phyloP scores from a whole-genome alignment of 345 rosid species.

The Camelina sativa region DNA sequence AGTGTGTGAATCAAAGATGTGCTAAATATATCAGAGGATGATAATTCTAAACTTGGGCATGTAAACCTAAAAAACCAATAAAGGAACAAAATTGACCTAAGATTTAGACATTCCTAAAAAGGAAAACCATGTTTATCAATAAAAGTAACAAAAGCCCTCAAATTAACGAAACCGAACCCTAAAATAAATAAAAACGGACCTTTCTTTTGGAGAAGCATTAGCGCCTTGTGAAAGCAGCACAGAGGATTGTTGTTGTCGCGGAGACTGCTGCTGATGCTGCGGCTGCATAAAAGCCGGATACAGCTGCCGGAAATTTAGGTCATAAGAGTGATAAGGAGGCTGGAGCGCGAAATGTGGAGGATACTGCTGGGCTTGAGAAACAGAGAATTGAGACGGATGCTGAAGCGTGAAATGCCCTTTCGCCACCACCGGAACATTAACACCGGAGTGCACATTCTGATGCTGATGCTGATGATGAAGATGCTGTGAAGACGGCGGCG shows the following conservation, averaged over 20 bases:
- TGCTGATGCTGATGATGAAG: slow-evolving; percentile 14
- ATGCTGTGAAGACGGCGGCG: slow-evolving; percentile 6
- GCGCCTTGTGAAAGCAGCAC: slow-evolving; percentile 30
- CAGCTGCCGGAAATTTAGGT: slow-evolving; percentile 73
- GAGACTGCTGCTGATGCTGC: slow-evolving; percentile 37
- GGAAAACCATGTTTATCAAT: slow-evolving; percentile 10
- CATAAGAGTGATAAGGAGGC: slow-evolving; percentile 57
- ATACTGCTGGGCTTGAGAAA: slow-evolving; percentile 47
- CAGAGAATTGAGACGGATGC: slow-evolving; percentile 52
- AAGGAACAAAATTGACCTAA: slow-evolving; percentile 30
- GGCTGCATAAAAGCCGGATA: slow-evolving; percentile 47
- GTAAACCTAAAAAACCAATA: slow-evolving; percentile 19
- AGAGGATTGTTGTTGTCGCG: slow-evolving; percentile 41
- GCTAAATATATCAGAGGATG: slow-evolving; percentile 18
- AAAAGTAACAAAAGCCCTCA: slow-evolving; percentile 20
- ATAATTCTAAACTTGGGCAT: slow-evolving; percentile 7
- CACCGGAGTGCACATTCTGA: slow-evolving; percentile 36
- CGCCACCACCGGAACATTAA: slow-evolving; percentile 38
- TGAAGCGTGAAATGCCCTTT: slow-evolving; percentile 70
- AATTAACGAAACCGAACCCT: slow-evolving; percentile 22
- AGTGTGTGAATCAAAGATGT: background rate
- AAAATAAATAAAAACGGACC: slow-evolving; percentile 46
- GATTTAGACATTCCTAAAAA: slow-evolving; percentile 25
- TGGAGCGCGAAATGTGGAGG: slow-evolving; percentile 60
- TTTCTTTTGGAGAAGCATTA: slow-evolving; percentile 58